Evolutionary conservation across 1,284 basidiomycete species (phyloP).

Genomic region (Uromyces viciae-fabae): DNA sequence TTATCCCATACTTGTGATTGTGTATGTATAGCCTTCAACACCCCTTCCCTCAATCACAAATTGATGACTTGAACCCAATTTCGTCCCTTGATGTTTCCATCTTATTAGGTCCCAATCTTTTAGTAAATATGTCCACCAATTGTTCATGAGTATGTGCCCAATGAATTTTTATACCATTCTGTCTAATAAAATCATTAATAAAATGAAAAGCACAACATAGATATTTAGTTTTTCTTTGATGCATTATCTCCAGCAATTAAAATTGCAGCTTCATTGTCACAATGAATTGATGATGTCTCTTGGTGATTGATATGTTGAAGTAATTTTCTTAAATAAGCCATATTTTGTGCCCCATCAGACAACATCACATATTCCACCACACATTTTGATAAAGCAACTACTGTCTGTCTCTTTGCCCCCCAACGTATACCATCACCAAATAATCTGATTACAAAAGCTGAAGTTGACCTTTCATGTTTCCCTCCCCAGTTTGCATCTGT

Average conservation of each 20-base stretch:
- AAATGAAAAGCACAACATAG: not conserved
- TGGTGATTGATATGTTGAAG: not conserved
- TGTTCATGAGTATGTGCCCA: not conserved
- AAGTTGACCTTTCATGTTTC: not conserved
- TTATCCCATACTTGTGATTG: too few relatives aligned
- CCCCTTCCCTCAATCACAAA: too few relatives aligned
- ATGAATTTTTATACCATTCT: not conserved
- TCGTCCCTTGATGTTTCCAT: not conserved
- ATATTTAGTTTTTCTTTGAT: not conserved
- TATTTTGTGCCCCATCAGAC: not conserved
- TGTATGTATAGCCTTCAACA: too few relatives aligned
- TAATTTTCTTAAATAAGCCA: not conserved
- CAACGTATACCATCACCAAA: not conserved
- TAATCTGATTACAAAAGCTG: not conserved
- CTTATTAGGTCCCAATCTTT: not conserved
- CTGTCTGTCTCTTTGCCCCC: not conserved
- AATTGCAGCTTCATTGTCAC: not conserved
- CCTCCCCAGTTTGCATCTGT: constrained; percentile 19
- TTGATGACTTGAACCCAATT: too few relatives aligned
- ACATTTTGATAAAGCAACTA: not conserved
- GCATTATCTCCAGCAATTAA: not conserved
- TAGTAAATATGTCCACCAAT: not conserved
- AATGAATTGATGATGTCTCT: not conserved
- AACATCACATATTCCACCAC: constrained; percentile 5
- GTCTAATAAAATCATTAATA: not conserved